Conservation (phyloP, 2,329 filamentous ascomycete genomes). For the Ophiostoma angusticollis region DNA sequence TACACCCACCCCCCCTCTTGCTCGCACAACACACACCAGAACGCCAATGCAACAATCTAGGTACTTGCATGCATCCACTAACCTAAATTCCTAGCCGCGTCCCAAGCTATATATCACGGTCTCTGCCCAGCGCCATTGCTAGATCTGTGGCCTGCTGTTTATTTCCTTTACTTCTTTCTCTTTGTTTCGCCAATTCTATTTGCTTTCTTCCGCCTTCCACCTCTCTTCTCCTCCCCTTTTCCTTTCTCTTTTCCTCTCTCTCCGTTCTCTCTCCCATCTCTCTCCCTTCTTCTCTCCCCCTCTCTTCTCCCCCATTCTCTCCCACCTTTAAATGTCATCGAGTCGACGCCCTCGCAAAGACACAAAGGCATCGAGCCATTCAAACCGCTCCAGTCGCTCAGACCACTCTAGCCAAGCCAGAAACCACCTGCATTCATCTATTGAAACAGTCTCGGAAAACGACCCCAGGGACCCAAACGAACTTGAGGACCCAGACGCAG, state of each 20-base stretch:
- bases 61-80: conserved; percentile 8
- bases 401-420: too few relatives aligned
- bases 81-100: conserved; percentile 6
- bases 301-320: neutral
- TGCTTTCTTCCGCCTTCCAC: neutral
- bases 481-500: neutral
- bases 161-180: neutral
- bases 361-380: conserved; percentile 3
- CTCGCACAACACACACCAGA: neutral
- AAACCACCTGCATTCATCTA: too few relatives aligned
- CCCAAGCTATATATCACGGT: conserved; percentile 4
- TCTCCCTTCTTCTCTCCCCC: neutral
- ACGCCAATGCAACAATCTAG: conserved; percentile 7
- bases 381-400: too few relatives aligned
- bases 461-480: neutral
- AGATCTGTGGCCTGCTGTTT: neutral
- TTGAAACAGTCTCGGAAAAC: conserved; percentile 3
- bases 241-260: neutral
- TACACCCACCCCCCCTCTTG: neutral
- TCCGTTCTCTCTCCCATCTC: neutral
- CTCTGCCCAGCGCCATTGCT: conserved; percentile 1
- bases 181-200: neutral
- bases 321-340: conserved; percentile 12
- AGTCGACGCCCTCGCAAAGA: conserved; percentile 6
- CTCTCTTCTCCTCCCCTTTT: neutral